Percentiles rank a stretch among this genome's conserved stretches.
Evolutionary conservation across 257 asterid species (phyloP).

Genomic region (Rubia yunnanensis): DNA sequence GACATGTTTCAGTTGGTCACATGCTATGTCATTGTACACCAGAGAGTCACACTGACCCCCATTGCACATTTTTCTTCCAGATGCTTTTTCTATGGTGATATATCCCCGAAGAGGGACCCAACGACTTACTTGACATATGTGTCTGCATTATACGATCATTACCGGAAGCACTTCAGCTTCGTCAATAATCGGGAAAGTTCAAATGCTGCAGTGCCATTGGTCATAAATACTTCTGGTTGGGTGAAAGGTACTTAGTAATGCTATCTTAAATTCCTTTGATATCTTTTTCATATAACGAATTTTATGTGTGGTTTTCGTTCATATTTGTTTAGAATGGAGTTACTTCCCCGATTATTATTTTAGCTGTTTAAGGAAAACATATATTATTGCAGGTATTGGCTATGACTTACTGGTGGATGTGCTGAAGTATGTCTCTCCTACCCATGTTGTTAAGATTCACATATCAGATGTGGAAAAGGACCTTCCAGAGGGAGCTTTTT

Average conservation of each 20-base stretch:
- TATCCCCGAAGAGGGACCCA: constrained; percentile 88
- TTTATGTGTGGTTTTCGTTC: background rate
- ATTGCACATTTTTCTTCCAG: constrained; percentile 33
- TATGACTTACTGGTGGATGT: constrained; percentile 75
- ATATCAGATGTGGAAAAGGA: constrained; percentile 54
- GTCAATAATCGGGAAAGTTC: constrained; percentile 19
- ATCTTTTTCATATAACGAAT: constrained; percentile 4
- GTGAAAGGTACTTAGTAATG: constrained; percentile 61
- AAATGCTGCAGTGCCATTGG: constrained; percentile 51
- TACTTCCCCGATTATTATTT: background rate
- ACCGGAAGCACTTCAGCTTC: constrained; percentile 30
- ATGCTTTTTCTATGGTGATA: constrained; percentile 89
- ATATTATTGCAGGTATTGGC: constrained; percentile 62
- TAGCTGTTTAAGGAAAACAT: background rate
- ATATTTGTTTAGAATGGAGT: constrained; percentile 1
- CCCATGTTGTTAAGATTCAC: constrained; percentile 74
- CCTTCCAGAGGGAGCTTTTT: constrained; percentile 81
- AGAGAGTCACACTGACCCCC: background rate
- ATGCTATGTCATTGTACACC: background rate
- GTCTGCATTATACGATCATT: constrained; percentile 56
- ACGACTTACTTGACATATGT: constrained; percentile 48
- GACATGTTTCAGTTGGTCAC: background rate
- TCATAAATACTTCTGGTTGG: constrained; percentile 95
- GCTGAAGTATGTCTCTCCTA: constrained; percentile 61
- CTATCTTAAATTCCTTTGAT: constrained; percentile 10